Evolutionary conservation across 2,329 filamentous ascomycete genomes (phyloP).

Genomic region (Phyllosticta citriasiana): DNA sequence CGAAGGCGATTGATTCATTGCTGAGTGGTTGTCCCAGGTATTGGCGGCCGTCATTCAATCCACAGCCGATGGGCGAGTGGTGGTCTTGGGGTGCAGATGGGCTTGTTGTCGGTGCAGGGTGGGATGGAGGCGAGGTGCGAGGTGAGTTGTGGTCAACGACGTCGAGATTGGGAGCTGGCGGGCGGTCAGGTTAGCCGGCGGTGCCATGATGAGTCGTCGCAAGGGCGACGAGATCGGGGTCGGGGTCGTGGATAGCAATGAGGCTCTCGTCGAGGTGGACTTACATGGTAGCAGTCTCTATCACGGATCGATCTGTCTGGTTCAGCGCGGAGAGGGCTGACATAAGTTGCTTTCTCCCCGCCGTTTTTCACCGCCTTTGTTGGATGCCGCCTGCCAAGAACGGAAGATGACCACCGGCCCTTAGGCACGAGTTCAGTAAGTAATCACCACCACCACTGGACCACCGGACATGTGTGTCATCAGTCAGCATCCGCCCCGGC

Average conservation of each 20-base stretch:
- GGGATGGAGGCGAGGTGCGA: neutral
- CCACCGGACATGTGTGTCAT: neutral
- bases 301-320: neutral
- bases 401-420: neutral
- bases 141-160: neutral
- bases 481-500: neutral
- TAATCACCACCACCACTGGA: neutral
- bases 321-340: neutral
- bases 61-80: neutral
- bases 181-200: neutral
- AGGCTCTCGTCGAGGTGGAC: neutral
- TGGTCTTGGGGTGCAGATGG: neutral
- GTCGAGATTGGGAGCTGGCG: neutral
- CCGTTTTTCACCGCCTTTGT: neutral
- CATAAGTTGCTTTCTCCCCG: neutral
- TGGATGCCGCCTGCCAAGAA: neutral
- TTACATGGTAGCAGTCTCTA: neutral
- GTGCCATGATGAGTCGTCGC: neutral
- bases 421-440: neutral
- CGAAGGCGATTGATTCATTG: constrained; percentile 10
- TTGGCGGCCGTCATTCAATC: constrained; percentile 10
- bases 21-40: constrained; percentile 3
- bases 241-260: neutral
- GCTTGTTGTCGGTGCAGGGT: neutral
- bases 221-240: too few relatives aligned